Base-by-base conservation (phyloP, 164 flowering plant species). In the Chimonanthus praecox region DNA sequence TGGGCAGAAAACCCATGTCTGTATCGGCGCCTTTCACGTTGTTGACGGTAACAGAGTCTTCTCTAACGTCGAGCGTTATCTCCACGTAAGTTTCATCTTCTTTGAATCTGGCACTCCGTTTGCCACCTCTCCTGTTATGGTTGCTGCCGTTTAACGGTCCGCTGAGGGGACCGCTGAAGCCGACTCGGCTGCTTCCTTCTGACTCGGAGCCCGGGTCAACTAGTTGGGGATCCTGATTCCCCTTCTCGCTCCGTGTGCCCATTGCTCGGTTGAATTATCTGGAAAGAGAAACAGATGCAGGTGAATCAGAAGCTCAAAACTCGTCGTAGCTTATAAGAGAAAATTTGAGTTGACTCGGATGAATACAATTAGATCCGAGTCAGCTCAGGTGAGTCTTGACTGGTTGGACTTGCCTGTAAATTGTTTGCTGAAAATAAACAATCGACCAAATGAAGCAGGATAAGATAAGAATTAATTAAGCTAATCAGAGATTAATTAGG, bases 1-100 rank as follows among this genome's bases (percentile, higher is more conserved):
- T 83, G 20, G 90, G 87, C 8, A 86, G 21, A 11, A 15, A 77
- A 0, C 84, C 80, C n/a, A 84, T 78, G 76, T 87, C 92, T 0
- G 81, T 75, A 49, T 86, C 89, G 80, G 87, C 21, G 54, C 76
- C 18, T 67, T 73, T 82, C 66, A 89, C 81, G 74, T 85, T 82
- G 64, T 87, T 88, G 13, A 89, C 80, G 6, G 84, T 83, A 45
- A 89, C 87, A 5, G 85, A 46, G 74, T 89, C 94, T 6, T 88
- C 91, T 3, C 86, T 79, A 3, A 89, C 84, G 69, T 89, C 91
- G 15, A 89, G 82, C 3, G 94, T 89, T 78, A 89, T 85, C 61
- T 89, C 94, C 6, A 89, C 94, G 71, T 81, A 84, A 10, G 74
- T 64, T 0, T 85, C 82, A 0, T 81, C 84, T 58, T 75, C 82